Evolutionary conservation across 768 basidiomycete species (phyloP), one percentile per base, ranked within the genome.

Genomic region (Calocera cornea): DNA sequence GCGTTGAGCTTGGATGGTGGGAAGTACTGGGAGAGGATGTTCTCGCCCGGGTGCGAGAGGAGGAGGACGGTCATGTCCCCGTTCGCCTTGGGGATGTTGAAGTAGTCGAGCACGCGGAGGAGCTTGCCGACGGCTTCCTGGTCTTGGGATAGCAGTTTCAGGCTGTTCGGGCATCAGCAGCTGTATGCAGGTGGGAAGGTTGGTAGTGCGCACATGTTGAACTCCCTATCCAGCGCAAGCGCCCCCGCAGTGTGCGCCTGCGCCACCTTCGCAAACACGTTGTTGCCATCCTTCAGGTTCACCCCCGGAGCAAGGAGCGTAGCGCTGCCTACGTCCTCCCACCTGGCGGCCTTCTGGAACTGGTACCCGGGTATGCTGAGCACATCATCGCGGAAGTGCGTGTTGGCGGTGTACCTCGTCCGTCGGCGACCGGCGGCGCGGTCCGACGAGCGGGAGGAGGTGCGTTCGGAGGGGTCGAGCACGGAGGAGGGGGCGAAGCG

Each of bases 301-400:
- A 80, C 84, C 24, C 87, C 87, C 74, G 88, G 86, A 0, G 85
- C 86, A 60, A 89, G 76, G 36, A 83, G 76, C 0, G 87, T 88
- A 80, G 86, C 82, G 68, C 86, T 86, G 65, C 87, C 87, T 0
- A 87, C 88, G 73, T 89, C 87, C 67, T 85, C 81, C 87, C 87
- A 89, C 76, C 79, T 81, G 22, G 77, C 73, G 24, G 84, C 86
- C 86, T 88, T 68, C 27, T 29, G 17, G n/a, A 41, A 47, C 33
- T 40, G 65, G 31, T 34, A 66, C 5, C 54, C 54, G 31, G 54
- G 54, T 2, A 60, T 60, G 22, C 54, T 60, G 27, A 60, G 54
- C 31, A 60, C 54, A 10, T 60, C 54, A 2, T 33, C 54, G 24
- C 54, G 54, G 31, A 60, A 60, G 22, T 16, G 22, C 2, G 54